Conservation (phyloP, 1,284 basidiomycete genomes). For the Takashimella tepidaria region DNA sequence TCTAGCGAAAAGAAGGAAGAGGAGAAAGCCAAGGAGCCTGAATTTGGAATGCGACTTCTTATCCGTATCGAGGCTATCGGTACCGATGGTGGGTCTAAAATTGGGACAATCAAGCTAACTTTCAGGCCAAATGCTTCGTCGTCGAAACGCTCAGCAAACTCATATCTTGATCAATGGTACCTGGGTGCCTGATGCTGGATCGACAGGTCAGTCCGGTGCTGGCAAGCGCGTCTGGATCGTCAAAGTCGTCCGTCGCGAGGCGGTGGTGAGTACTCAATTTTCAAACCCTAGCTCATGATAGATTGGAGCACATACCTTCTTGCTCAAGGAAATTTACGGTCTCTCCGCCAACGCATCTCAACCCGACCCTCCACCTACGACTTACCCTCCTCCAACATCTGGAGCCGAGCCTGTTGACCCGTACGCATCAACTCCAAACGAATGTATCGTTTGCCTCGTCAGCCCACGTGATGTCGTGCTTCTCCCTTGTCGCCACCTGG, state of each 20-base stretch:
- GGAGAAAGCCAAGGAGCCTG: conserved; percentile 51
- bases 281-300: conserved; percentile 2
- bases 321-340: conserved; percentile 86
- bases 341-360: conserved; percentile 52
- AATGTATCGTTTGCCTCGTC: conserved; percentile 81
- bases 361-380: conserved; percentile 47
- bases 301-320: conserved; percentile 85
- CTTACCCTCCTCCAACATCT: conserved; percentile 52
- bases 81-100: conserved; percentile 53
- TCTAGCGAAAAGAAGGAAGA: conserved; percentile 42
- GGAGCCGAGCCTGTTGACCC: conserved; percentile 39
- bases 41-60: conserved; percentile 65
- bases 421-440: conserved; percentile 71
- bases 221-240: conserved; percentile 69
- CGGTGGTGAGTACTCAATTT: conserved; percentile 49
- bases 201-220: conserved; percentile 10
- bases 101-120: background rate
- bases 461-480: conserved; percentile 81
- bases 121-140: conserved; percentile 50
- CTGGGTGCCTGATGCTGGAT: conserved; percentile 49
- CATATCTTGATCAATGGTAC: conserved; percentile 77
- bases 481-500: conserved; percentile 80
- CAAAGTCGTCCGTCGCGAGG: conserved; percentile 81
- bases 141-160: conserved; percentile 74
- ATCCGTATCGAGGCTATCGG: conserved; percentile 73